Conservation (phyloP, 441 rosid genomes). For the Gossypium trilobum region DNA sequence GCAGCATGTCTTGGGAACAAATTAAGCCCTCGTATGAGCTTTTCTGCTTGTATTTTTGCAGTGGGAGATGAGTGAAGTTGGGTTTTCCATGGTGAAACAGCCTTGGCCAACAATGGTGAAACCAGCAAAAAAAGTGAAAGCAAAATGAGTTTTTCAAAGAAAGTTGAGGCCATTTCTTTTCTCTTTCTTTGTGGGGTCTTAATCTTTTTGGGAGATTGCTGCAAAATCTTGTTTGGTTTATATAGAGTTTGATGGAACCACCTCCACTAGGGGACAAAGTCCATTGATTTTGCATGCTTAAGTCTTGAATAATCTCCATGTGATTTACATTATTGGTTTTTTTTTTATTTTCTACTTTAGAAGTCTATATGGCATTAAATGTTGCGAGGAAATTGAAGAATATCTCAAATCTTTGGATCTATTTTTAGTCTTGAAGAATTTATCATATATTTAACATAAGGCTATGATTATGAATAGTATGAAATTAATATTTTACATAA, state of each 20-base stretch:
- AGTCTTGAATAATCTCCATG: not conserved
- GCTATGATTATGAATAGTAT: not conserved
- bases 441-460: not conserved
- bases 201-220: not conserved
- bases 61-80: constrained; percentile 2
- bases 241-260: constrained; percentile 6
- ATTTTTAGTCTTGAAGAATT: not conserved
- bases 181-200: not conserved
- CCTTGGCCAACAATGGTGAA: constrained; percentile 15
- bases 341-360: not conserved
- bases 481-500: not conserved
- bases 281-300: not conserved
- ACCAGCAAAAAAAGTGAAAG: constrained; percentile 16
- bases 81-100: constrained; percentile 9
- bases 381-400: not conserved
- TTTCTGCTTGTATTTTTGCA: constrained; percentile 34
- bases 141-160: constrained; percentile 5
- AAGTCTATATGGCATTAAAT: not conserved
- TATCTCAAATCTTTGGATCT: not conserved
- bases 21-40: constrained; percentile 40
- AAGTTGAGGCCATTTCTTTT: constrained; percentile 22
- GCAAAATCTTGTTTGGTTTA: constrained; percentile 3
- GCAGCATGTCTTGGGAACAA: constrained; percentile 35
- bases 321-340: not conserved
- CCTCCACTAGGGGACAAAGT: not conserved